These are phyloP conservation scores for Claviceps digitariae DNA, from an alignment of 2,329 filamentous ascomycete species.

Conservation along the genomic window DNA sequence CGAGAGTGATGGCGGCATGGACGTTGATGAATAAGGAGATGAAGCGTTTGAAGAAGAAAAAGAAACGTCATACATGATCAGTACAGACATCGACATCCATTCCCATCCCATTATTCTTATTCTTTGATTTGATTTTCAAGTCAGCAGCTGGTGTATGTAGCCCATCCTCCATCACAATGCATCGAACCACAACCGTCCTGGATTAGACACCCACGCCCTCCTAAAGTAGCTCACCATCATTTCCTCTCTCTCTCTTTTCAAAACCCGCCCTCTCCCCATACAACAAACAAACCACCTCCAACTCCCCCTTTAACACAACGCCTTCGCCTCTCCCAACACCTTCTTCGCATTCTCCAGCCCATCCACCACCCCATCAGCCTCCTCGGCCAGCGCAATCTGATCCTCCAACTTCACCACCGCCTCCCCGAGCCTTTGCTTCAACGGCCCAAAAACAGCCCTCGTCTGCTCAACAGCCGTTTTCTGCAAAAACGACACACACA, in stretches of 20 bases:
- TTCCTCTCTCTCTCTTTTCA: background rate
- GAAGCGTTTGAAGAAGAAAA: background rate
- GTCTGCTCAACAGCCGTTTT: conserved; percentile 76
- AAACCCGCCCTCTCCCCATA: too few relatives aligned
- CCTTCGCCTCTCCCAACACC: conserved; percentile 36
- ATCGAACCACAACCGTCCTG: background rate
- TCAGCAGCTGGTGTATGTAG: background rate
- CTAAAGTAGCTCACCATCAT: background rate
- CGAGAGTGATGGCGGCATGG: conserved; percentile 40
- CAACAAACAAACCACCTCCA: background rate
- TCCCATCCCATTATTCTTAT: background rate
- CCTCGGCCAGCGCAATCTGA: conserved; percentile 47
- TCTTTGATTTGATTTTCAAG: background rate
- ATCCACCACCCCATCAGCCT: conserved; percentile 28
- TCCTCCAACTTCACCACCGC: conserved; percentile 63
- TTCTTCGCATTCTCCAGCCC: conserved; percentile 44
- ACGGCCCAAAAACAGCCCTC: conserved; percentile 60
- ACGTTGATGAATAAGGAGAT: conserved; percentile 33
- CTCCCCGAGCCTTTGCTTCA: conserved; percentile 57
- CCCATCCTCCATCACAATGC: background rate
- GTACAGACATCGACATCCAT: background rate
- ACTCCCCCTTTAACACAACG: conserved; percentile 1
- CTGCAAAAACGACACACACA: conserved; percentile 29
- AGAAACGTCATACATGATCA: background rate
- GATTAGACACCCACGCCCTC: background rate